Conservation (phyloP, 2,329 filamentous ascomycete genomes). For the Salinomyces thailandicus region DNA sequence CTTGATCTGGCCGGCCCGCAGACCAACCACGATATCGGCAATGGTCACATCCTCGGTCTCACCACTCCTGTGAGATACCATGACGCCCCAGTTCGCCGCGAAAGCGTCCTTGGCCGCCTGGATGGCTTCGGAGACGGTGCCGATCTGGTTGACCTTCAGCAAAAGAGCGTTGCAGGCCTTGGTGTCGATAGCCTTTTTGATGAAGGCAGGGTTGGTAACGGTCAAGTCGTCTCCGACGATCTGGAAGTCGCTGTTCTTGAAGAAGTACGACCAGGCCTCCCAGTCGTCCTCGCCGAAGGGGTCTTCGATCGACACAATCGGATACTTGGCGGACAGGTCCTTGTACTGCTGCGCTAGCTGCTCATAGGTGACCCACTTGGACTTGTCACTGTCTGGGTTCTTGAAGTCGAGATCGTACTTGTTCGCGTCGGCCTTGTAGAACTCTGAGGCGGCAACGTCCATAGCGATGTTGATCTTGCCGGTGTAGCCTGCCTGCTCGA, state of each 20-base stretch:
- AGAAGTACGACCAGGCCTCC: constrained; percentile 99
- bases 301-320: constrained; percentile 97
- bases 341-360: constrained; percentile 89
- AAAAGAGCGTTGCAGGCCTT: constrained; percentile 98
- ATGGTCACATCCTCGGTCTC: constrained; percentile 99
- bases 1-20: constrained; percentile 97
- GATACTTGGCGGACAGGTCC: constrained; percentile 83
- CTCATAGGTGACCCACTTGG: constrained; percentile 98
- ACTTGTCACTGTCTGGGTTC: constrained; percentile 92
- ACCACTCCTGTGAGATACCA: constrained; percentile 98
- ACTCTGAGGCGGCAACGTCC: constrained; percentile 98
- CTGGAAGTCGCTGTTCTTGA: constrained; percentile 97
- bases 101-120: constrained; percentile 98
- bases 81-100: constrained; percentile 91
- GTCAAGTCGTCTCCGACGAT: constrained; percentile 98
- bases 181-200: constrained; percentile 98
- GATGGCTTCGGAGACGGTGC: constrained; percentile 96
- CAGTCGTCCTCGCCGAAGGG: constrained; percentile 99
- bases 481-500: constrained; percentile 89
- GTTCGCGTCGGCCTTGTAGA: constrained; percentile 93
- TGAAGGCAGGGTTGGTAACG: constrained; percentile 96
- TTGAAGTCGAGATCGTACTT: constrained; percentile 99
- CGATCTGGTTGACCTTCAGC: constrained; percentile 99
- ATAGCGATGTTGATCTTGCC: constrained; percentile 97
- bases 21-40: constrained; percentile 92